Evolutionary conservation across 1,139 yeast genomes (phyloP), one percentile per base, ranked within the genome.

Genomic region (Sugiyamaella castrensis): DNA sequence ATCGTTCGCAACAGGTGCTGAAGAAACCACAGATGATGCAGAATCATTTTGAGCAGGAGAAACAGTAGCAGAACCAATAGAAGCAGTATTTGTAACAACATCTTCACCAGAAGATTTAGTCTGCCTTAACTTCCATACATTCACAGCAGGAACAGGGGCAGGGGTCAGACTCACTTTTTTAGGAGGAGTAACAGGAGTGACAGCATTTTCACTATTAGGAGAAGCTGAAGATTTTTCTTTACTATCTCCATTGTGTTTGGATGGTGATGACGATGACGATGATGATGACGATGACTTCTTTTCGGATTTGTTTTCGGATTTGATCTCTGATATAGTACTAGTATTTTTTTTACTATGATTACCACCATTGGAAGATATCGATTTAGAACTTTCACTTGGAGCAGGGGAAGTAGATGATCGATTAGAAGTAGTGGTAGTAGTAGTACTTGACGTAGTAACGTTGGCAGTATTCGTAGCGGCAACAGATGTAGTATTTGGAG

Each of bases 81-180:
- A n/a, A 10, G n/a, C 37, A 16, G n/a, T 27, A 26, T 10, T 28
- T 30, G n/a, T 32, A 24, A 13, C 24, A 11, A 29, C n/a, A 12
- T 29, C 35, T 29, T 28, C 16, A 16, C 19, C 39, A 34, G 39
- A 13, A 19, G 42, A 37, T 26, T 19, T 47, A 36, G 46, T 37
- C 45, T 38, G 52, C 39, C 54, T 43, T 38, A 61, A 57, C 46
- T 64, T 61, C 75, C 75, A 71, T 27, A 71, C 72, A 51, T 68
- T 71, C 38, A 67, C 69, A 54, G 61, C 59, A 15, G 75, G 75
- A 15, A 69, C 68, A 4, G 75, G 75, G 7, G 75, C 75, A 12
- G 75, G 75, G 9, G 73, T 71, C 31, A 71, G 60, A 47, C 63
- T 63, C 34, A 58, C 60, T 45, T 54, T 53, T 46, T 53, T 48